phyloP scores from a whole-genome alignment of 768 basidiomycete genomes.

The Podaxis sp. region DNA sequence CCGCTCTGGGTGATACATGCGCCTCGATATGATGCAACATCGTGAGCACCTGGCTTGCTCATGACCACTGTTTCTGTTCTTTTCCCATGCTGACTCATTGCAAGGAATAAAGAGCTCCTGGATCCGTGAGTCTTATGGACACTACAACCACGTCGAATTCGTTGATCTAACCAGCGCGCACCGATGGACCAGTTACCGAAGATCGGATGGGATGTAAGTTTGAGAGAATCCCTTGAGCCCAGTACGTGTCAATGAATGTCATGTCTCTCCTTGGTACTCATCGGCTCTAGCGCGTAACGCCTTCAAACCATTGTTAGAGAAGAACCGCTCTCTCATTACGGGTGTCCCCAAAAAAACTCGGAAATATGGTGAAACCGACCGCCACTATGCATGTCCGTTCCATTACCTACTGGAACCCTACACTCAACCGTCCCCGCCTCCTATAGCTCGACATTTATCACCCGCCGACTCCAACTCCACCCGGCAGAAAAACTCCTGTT shows the following conservation, averaged over 20 bases:
- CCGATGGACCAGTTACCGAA: background rate
- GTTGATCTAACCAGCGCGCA: background rate
- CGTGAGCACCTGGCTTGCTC: background rate
- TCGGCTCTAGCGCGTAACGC: constrained; percentile 40
- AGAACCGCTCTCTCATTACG: constrained; percentile 45
- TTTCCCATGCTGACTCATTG: background rate
- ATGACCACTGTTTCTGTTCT: background rate
- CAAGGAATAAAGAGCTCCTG: background rate
- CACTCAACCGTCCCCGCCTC: background rate
- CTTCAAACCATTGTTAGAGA: constrained; percentile 51
- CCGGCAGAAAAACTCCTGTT: constrained; percentile 39
- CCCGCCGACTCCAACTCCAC: constrained; percentile 33
- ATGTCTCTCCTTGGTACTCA: background rate
- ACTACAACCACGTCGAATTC: background rate
- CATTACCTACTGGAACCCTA: background rate
- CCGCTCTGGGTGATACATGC: too few relatives aligned
- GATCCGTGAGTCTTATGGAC: background rate
- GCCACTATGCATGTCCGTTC: constrained; percentile 44
- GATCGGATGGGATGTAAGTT: background rate
- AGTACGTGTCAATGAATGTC: background rate
- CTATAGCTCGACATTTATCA: constrained; percentile 68
- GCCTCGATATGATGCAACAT: background rate
- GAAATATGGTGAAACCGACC: constrained; percentile 51
- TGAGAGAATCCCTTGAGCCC: background rate
- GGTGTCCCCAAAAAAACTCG: constrained; percentile 53